Evolutionary conservation across 2,329 filamentous ascomycete species (phyloP), one percentile per base, ranked within the genome.

Genomic region (Fusarium penzigii): DNA sequence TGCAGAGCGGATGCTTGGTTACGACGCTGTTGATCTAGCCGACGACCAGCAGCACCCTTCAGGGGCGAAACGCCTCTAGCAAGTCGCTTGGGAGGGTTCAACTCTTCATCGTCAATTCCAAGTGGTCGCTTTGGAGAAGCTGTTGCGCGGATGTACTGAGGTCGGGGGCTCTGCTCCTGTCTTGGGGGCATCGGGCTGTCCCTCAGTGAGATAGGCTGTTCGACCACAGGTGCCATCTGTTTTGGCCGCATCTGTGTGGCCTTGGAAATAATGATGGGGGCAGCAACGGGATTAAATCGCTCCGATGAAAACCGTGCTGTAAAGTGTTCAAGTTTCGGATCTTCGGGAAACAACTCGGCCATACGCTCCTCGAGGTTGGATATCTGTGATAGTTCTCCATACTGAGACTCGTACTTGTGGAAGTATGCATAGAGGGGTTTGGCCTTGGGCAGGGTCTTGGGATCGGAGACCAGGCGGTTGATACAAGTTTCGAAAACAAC

Each of bases 401-500:
- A 99, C 58, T 92, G 87, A 11, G 92, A 92, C 74, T 99, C 94
- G 68, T 96, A 96, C 63, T 92, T 88, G 73, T 99, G 93, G 70
- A 99, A 93, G 73, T 93, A 97, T 3, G 86, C 79, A 65, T 96
- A 96, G 1, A 99, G 82, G 1, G 89, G 84, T 69, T 94, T 95
- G 9, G 92, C 85, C 66, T 92, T 94, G 49, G 80, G 73, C 1
- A 87, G 75, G 11, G 84, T 84, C 61, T 92, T 89, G 0, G 89
- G 84, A 61, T 92, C 94, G 20, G 88, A 81, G 8, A 88, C 83
- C 41, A 97, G 81, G 56, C 87, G 87, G 66, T 88, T 90, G 54
- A 97, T 90, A 14, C 92, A 92, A 14, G 92, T 97, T 70, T 97
- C 94, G 65, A 99, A 99, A 2, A 97, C 92, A 10, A 94, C 92